A percentile compares a stretch with the other conserved stretches of the same genome.
Conservation (phyloP, 768 basidiomycete species). For the Termitomyces titanicus region DNA sequence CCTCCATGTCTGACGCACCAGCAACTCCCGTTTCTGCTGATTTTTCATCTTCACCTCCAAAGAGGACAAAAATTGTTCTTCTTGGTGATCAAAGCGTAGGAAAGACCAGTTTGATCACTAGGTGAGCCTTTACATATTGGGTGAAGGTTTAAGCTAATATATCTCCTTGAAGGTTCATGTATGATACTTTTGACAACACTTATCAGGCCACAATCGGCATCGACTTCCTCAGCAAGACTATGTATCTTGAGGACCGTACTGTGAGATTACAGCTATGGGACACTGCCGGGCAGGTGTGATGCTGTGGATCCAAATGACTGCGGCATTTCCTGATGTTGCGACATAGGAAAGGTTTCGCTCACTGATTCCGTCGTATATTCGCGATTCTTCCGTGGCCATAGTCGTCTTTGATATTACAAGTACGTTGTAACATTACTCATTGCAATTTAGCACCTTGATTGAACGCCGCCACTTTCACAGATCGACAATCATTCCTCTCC, state of each 20-base stretch:
- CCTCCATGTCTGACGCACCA: conserved; percentile 40
- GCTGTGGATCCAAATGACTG: neutral
- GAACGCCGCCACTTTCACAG: conserved; percentile 36
- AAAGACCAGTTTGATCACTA: conserved; percentile 97
- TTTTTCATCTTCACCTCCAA: conserved; percentile 85
- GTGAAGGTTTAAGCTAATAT: conserved; percentile 3
- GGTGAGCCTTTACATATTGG: conserved; percentile 43
- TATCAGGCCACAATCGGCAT: conserved; percentile 98
- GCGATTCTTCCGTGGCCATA: conserved; percentile 97
- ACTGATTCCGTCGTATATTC: conserved; percentile 97
- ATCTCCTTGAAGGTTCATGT: conserved; percentile 76
- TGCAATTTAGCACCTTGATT: neutral
- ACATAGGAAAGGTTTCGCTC: conserved; percentile 92
- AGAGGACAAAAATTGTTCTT: conserved; percentile 94
- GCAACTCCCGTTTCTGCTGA: conserved; percentile 74
- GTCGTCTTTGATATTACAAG: conserved; percentile 99
- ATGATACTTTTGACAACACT: conserved; percentile 99
- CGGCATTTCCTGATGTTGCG: conserved; percentile 3
- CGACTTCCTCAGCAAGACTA: conserved; percentile 99
- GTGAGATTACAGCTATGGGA: conserved; percentile 98
- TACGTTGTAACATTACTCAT: conserved; percentile 34
- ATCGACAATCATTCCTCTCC: conserved; percentile 96
- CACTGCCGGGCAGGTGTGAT: conserved; percentile 83
- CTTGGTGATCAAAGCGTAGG: conserved; percentile 98
- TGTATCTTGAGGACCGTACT: conserved; percentile 98